Percentiles rank a stretch among this genome's conserved stretches.
phyloP scores from a whole-genome alignment of 805 yeast genomes.

The Candida methanosorbosa region DNA sequence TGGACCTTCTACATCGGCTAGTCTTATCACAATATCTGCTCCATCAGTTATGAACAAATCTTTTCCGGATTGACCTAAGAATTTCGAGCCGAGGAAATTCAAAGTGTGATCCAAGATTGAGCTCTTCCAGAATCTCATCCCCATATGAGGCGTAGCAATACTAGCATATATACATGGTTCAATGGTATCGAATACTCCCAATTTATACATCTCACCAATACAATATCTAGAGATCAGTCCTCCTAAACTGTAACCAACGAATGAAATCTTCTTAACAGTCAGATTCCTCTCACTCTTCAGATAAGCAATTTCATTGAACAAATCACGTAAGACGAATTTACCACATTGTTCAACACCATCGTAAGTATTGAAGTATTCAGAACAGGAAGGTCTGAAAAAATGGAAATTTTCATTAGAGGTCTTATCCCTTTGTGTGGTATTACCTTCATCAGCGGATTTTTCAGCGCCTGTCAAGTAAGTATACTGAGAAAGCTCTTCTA shows the following conservation, averaged over 20 bases:
- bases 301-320: conserved; percentile 34
- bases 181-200: conserved; percentile 44
- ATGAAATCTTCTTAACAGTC: conserved; percentile 46
- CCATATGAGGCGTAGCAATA: conserved; percentile 75
- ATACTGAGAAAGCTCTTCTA: conserved; percentile 26
- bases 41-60: conserved; percentile 55
- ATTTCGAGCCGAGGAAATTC: conserved; percentile 43
- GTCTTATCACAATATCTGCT: conserved; percentile 34
- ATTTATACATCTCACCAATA: conserved; percentile 40
- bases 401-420: conserved; percentile 32
- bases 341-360: conserved; percentile 79
- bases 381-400: conserved; percentile 47
- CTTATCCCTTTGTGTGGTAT: conserved; percentile 11
- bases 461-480: no score
- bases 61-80: conserved; percentile 61
- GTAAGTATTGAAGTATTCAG: conserved; percentile 66
- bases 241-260: conserved; percentile 86
- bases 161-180: conserved; percentile 58
- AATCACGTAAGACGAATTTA: conserved; percentile 59
- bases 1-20: conserved; percentile 43
- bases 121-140: conserved; percentile 41
- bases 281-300: conserved; percentile 23
- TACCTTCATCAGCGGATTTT: conserved; percentile 20
- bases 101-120: conserved; percentile 25
- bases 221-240: conserved; percentile 79